Conservation (phyloP, 139 green algal species). For the Volvox reticuliferus region DNA sequence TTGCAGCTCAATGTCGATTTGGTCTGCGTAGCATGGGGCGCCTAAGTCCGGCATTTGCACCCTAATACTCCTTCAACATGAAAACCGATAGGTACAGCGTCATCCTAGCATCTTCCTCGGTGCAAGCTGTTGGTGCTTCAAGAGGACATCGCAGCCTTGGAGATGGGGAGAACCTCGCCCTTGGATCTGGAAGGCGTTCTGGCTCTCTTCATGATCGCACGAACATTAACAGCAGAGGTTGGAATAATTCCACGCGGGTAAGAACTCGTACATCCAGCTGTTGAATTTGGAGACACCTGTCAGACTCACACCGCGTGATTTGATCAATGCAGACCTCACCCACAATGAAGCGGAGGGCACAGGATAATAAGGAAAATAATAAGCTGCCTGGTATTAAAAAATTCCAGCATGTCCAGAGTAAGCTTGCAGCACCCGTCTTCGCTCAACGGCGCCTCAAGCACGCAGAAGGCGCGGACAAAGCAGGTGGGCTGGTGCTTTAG, state of each 20-base stretch:
- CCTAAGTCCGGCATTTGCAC: too few species aligned
- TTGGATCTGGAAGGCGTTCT: not conserved
- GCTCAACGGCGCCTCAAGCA: not conserved
- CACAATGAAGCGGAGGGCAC: not conserved
- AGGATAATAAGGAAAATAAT: conserved; percentile 36
- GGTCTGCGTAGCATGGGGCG: too few species aligned
- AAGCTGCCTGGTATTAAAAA: not conserved
- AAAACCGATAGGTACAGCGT: not conserved
- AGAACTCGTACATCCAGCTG: not conserved
- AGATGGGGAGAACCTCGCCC: not conserved
- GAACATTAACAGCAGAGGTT: not conserved
- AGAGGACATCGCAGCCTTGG: conserved; percentile 18
- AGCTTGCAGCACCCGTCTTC: conserved; percentile 3
- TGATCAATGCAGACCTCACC: not conserved
- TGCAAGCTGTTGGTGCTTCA: not conserved
- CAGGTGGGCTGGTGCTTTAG: not conserved
- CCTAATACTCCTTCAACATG: not conserved
- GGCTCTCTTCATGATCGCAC: not conserved
- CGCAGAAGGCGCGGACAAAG: not conserved
- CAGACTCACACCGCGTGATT: not conserved
- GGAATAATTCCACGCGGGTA: conserved; percentile 30
- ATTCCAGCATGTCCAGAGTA: not conserved
- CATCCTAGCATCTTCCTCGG: not conserved
- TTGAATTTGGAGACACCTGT: not conserved
- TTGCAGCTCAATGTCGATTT: too few species aligned